These are phyloP conservation scores for Periconia sp. DNA, from an alignment of 2,329 filamentous ascomycete species.

Conservation along the genomic window DNA sequence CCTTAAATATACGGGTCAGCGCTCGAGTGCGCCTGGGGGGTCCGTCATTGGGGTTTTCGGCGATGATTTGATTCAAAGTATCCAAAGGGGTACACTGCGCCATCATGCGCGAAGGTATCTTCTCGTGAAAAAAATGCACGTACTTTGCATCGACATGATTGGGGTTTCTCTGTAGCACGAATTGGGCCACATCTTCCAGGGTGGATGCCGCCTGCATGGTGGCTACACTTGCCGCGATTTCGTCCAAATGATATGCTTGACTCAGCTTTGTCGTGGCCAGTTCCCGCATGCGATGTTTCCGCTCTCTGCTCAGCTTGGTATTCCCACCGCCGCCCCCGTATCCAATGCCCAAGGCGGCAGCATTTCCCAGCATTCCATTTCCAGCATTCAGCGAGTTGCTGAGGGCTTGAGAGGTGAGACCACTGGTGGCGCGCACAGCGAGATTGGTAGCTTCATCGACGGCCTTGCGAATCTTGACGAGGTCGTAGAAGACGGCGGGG, in stretches of 20 bases:
- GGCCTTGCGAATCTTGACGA: constrained; percentile 77
- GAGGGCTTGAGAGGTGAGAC: constrained; percentile 66
- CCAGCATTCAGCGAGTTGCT: constrained; percentile 56
- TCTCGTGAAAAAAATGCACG: constrained; percentile 92
- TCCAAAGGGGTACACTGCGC: constrained; percentile 70
- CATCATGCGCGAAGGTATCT: constrained; percentile 75
- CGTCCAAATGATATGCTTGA: constrained; percentile 77
- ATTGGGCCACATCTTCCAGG: constrained; percentile 72
- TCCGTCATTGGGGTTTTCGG: constrained; percentile 62
- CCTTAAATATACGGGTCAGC: constrained; percentile 73
- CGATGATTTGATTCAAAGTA: constrained; percentile 68
- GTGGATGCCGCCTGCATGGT: constrained; percentile 80
- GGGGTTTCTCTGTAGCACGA: constrained; percentile 72
- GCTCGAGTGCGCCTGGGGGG: constrained; percentile 73
- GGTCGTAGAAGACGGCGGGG: constrained; percentile 78
- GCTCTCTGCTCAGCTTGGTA: constrained; percentile 71
- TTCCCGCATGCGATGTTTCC: constrained; percentile 77
- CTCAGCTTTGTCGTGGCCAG: constrained; percentile 77
- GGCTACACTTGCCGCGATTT: constrained; percentile 79
- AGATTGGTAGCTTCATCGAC: constrained; percentile 80
- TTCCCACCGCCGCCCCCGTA: constrained; percentile 58
- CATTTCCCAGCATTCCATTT: constrained; percentile 53
- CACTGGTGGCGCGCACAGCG: constrained; percentile 75
- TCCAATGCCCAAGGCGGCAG: constrained; percentile 60
- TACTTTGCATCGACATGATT: constrained; percentile 75